Evolutionary conservation across 164 flowering plant genomes (phyloP), one percentile per base, ranked within the genome.

Genomic region (Aristolochia californica): DNA sequence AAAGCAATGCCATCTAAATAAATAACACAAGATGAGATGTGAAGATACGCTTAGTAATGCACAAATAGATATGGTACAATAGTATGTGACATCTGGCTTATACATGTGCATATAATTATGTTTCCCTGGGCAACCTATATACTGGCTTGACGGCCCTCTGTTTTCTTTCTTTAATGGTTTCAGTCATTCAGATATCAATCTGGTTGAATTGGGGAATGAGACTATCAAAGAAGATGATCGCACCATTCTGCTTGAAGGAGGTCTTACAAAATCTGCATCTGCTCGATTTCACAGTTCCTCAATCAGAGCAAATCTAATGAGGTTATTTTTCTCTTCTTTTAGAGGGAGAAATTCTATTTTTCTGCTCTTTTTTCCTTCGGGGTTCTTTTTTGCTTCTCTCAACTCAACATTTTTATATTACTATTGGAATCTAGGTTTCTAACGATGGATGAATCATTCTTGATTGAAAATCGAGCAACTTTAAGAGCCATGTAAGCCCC

Each of bases 181-280:
- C 87, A 93, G 99, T 51, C 97, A 89, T 72, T 87, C 97, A 63
- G 99, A 90, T 74, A 76, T 49, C 64, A 87, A 85, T 76, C 74
- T 89, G 73, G 86, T 70, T 73, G 96, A 81, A 65, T 65, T 87
- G 77, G 96, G 67, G 60, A 75, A 73, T 74, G 85, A 75, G 59
- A 60, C 83, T 18, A 57, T 67, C 58, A 84, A 80, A 69, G 96
- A 87, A 68, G 96, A 89, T 71, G 97, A 93, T 68, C 83, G 81
- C 38, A 79, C 87, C 69, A 75, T 80, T 63, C 76, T 93, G 72
- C 76, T 93, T 55, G 99, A 93, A 75, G 95, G 95, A 64, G 94
- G 99, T 62, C 84, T 93, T 24, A 23, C 91, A 68, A 87, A 76
- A 81, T 81, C 96, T 56, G 74, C 85, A 65, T 85, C 97, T 57